These are phyloP conservation scores for Alnus glutinosa DNA, from an alignment of 306 rosid species.

Conservation along the genomic window DNA sequence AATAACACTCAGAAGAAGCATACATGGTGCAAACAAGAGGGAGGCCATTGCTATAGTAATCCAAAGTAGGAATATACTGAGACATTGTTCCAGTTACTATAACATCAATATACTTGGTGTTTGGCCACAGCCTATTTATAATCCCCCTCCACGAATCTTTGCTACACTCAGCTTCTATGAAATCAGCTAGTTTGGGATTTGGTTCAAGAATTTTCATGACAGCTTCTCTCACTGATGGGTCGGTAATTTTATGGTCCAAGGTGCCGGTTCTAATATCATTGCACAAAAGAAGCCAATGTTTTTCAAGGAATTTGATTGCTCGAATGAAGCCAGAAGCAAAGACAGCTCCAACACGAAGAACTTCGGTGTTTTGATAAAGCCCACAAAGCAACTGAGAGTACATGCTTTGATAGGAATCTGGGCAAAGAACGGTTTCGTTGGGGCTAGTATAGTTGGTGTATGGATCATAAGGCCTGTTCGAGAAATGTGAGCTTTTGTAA, in stretches of 20 bases:
- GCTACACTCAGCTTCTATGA: conserved; percentile 43
- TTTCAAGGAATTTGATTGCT: conserved; percentile 56
- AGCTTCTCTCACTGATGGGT: conserved; percentile 47
- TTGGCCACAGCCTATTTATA: conserved; percentile 59
- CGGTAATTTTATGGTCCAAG: conserved; percentile 36
- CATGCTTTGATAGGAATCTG: conserved; percentile 61
- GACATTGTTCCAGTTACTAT: conserved; percentile 75
- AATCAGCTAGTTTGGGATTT: conserved; percentile 45
- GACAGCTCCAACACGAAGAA: conserved; percentile 67
- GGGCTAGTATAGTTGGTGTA: conserved; percentile 58
- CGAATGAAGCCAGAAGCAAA: conserved; percentile 73
- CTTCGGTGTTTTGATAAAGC: conserved; percentile 42
- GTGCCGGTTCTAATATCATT: conserved; percentile 52
- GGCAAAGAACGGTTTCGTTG: conserved; percentile 50
- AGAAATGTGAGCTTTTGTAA: conserved; percentile 56
- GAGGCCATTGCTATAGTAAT: conserved; percentile 54
- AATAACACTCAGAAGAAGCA: conserved; percentile 69
- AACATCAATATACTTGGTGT: conserved; percentile 62
- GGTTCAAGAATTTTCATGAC: conserved; percentile 49
- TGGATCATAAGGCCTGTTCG: conserved; percentile 36
- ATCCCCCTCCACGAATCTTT: conserved; percentile 57
- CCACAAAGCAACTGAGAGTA: conserved; percentile 72
- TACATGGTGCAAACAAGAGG: conserved; percentile 67
- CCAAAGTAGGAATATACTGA: conserved; percentile 55
- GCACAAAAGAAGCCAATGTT: conserved; percentile 45